phyloP scores from a whole-genome alignment of 345 rosid genomes.

The Populus ilicifolia region DNA sequence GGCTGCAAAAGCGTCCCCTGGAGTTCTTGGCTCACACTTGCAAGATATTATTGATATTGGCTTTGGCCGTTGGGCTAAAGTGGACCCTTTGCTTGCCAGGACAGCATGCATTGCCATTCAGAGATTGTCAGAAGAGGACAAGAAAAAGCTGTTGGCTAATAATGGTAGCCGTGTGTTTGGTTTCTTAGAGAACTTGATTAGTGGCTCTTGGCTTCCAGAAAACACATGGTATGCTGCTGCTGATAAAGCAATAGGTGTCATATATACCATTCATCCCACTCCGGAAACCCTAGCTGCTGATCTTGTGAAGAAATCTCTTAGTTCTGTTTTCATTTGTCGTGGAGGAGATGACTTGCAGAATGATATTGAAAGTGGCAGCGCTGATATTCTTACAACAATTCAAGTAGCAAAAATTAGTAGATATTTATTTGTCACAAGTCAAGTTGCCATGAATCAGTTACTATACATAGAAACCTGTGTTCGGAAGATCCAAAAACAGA shows the following conservation, averaged over 20 bases:
- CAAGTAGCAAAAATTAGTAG: conserved; percentile 78
- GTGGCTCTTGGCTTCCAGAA: conserved; percentile 87
- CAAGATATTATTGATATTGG: conserved; percentile 98
- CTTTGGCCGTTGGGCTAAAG: conserved; percentile 98
- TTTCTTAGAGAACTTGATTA: conserved; percentile 67
- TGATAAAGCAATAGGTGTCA: conserved; percentile 81
- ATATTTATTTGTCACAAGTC: conserved; percentile 76
- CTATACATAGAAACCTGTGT: conserved; percentile 84
- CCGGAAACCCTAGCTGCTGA: conserved; percentile 78
- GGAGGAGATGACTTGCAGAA: conserved; percentile 45
- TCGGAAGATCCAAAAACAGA: conserved; percentile 84
- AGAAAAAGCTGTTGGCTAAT: conserved; percentile 59
- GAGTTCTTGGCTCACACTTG: conserved; percentile 77
- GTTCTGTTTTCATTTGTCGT: conserved; percentile 47
- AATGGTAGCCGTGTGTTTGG: conserved; percentile 72
- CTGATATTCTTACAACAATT: conserved; percentile 44
- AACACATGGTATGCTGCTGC: conserved; percentile 84
- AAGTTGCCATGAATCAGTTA: conserved; percentile 92
- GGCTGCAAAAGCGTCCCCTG: conserved; percentile 88
- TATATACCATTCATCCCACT: conserved; percentile 78
- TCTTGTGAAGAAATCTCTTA: conserved; percentile 62
- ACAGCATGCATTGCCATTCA: conserved; percentile 84
- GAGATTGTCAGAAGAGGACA: conserved; percentile 81
- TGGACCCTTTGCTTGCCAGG: conserved; percentile 90
- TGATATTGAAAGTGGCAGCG: conserved; percentile 27